Conservation (phyloP, 1,284 basidiomycete species). For the Clitocybe nebularis region DNA sequence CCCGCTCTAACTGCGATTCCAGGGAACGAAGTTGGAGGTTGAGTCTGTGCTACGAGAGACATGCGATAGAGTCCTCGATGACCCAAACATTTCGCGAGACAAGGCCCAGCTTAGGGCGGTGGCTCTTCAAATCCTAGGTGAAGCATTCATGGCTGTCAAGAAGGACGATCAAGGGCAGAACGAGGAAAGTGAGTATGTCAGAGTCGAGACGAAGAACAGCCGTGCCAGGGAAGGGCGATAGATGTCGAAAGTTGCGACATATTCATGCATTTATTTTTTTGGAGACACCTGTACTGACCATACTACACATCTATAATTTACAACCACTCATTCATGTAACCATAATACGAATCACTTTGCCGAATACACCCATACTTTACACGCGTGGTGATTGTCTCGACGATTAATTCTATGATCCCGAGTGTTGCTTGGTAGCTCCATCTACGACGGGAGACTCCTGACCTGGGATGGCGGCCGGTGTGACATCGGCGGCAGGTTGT, state of each 20-base stretch:
- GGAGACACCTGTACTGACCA: no score
- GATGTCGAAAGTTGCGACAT: not conserved
- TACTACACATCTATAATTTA: no score
- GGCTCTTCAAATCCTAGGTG: slow-evolving; percentile 80
- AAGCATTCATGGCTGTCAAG: slow-evolving; percentile 59
- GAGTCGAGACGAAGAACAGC: slow-evolving; percentile 73
- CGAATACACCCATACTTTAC: no score
- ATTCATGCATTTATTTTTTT: not conserved
- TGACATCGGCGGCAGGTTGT: slow-evolving; percentile 17
- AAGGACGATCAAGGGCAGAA: slow-evolving; percentile 53
- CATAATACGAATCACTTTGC: no score
- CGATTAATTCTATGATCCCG: no score
- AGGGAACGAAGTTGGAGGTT: slow-evolving; percentile 94
- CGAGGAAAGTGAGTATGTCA: slow-evolving; percentile 79
- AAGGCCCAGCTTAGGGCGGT: slow-evolving; percentile 76
- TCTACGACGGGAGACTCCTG: slow-evolving; percentile 8
- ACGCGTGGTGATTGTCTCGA: no score
- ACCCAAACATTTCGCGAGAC: slow-evolving; percentile 46
- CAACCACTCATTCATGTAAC: no score
- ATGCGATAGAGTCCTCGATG: slow-evolving; percentile 81
- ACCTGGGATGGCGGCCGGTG: no score
- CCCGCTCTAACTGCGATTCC: not conserved
- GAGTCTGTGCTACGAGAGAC: slow-evolving; percentile 93
- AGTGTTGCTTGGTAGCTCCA: no score
- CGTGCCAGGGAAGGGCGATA: slow-evolving; percentile 30